phyloP scores from a whole-genome alignment of 1,139 yeast genomes.

The Arxiozyma slooffiae region DNA sequence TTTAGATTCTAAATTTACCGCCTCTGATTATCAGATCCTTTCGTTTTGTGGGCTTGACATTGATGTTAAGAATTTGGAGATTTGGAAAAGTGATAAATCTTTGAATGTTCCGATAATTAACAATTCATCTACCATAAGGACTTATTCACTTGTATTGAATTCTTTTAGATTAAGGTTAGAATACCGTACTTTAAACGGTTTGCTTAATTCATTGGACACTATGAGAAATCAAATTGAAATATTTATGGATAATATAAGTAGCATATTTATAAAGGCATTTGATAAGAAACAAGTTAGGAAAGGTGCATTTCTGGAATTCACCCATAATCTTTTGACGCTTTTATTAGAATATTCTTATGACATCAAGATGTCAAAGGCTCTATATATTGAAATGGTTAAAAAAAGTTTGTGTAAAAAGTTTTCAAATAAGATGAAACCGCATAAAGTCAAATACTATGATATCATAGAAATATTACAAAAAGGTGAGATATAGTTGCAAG shows the following conservation, averaged over 20 bases:
- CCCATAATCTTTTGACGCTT: constrained; percentile 3
- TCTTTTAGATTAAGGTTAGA: constrained; percentile 11
- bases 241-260: constrained; percentile 5
- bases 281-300: constrained; percentile 4
- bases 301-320: constrained; percentile 2
- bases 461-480: neutral
- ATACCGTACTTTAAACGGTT: constrained; percentile 5
- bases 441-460: neutral
- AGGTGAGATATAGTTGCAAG: neutral
- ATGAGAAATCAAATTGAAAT: constrained; percentile 14
- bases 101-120: constrained; percentile 14
- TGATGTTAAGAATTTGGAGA: constrained; percentile 14
- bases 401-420: neutral
- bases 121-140: constrained; percentile 7
- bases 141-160: constrained; percentile 8
- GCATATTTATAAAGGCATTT: constrained; percentile 3
- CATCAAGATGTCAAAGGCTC: neutral
- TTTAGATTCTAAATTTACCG: constrained; percentile 6
- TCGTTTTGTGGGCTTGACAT: constrained; percentile 25
- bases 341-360: constrained; percentile 4
- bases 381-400: neutral
- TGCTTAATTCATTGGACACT: constrained; percentile 17
- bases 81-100: constrained; percentile 17
- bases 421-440: neutral
- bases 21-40: constrained; percentile 2